phyloP scores from a whole-genome alignment of 2,329 filamentous ascomycete species.

The Neofusicoccum umdonicola region DNA sequence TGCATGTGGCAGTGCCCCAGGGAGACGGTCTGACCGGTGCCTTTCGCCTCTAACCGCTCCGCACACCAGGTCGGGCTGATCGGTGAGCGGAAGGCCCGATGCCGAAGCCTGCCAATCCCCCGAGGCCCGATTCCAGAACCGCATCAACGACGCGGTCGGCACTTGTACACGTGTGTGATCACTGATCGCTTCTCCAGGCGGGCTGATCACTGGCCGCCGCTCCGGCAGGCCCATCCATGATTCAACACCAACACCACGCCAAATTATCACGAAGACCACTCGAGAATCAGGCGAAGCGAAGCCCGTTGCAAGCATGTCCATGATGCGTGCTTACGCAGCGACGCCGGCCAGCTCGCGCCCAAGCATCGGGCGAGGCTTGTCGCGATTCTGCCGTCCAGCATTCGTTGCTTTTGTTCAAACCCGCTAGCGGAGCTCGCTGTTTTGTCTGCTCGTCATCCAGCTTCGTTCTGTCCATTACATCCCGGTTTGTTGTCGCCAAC shows the following conservation, averaged over 20 bases:
- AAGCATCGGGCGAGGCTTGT: not conserved
- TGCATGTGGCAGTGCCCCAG: too few relatives aligned
- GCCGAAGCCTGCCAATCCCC: not conserved
- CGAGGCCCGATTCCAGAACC: not conserved
- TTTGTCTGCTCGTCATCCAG: not conserved
- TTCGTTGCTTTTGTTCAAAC: not conserved
- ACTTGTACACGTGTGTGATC: not conserved
- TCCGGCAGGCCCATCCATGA: not conserved
- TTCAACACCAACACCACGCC: not conserved
- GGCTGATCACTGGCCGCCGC: not conserved
- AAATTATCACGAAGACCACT: not conserved
- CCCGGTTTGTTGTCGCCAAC: not conserved
- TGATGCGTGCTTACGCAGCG: not conserved
- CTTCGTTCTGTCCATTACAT: not conserved
- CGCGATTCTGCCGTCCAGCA: not conserved
- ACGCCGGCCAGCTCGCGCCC: not conserved
- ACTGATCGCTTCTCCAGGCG: not conserved
- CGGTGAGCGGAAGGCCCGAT: not conserved
- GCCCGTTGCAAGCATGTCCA: not conserved
- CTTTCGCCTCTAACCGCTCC: not conserved
- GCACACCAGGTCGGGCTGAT: too few relatives aligned
- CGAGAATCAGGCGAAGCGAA: not conserved
- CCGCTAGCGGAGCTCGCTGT: not conserved
- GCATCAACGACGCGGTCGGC: not conserved
- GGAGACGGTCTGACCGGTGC: not conserved